phyloP scores from a whole-genome alignment of 2,329 filamentous ascomycete genomes.

The Fusarium domesticum region DNA sequence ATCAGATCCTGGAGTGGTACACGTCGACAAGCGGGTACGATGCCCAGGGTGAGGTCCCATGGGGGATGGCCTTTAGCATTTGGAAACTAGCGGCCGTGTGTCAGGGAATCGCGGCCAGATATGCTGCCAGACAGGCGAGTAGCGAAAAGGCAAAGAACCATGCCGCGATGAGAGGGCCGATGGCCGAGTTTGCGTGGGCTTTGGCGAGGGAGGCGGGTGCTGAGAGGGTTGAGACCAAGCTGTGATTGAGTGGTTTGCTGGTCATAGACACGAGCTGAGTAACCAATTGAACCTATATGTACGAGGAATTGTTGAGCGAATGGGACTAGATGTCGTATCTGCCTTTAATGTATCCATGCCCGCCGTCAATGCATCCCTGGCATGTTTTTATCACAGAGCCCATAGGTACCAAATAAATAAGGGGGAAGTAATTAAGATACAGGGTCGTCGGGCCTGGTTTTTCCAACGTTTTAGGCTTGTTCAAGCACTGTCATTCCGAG shows the following conservation, averaged over 20 bases:
- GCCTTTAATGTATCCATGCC: too few species aligned
- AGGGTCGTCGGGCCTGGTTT: neutral
- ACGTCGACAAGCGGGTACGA: conserved; percentile 63
- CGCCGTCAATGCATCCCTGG: too few species aligned
- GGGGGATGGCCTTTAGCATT: conserved; percentile 61
- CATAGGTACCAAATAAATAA: too few species aligned
- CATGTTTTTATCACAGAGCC: too few species aligned
- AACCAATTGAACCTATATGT: neutral
- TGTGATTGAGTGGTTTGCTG: conserved; percentile 26
- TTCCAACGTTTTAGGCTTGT: neutral
- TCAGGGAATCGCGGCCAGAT: conserved; percentile 90
- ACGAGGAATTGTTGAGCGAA: too few species aligned
- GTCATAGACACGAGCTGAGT: too few species aligned
- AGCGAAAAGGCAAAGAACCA: conserved; percentile 76
- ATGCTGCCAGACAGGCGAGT: conserved; percentile 82
- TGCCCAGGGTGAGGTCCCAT: conserved; percentile 56
- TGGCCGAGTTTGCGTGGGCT: conserved; percentile 77
- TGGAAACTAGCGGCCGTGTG: conserved; percentile 61
- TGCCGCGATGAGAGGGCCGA: conserved; percentile 63
- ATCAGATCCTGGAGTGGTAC: conserved; percentile 43
- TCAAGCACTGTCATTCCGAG: neutral
- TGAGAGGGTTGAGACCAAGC: conserved; percentile 23
- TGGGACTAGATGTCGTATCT: too few species aligned
- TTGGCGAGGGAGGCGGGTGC: conserved; percentile 53
- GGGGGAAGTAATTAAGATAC: neutral